Base-by-base conservation (phyloP, 2,329 filamentous ascomycete genomes). In the Xylariaceae sp. region DNA sequence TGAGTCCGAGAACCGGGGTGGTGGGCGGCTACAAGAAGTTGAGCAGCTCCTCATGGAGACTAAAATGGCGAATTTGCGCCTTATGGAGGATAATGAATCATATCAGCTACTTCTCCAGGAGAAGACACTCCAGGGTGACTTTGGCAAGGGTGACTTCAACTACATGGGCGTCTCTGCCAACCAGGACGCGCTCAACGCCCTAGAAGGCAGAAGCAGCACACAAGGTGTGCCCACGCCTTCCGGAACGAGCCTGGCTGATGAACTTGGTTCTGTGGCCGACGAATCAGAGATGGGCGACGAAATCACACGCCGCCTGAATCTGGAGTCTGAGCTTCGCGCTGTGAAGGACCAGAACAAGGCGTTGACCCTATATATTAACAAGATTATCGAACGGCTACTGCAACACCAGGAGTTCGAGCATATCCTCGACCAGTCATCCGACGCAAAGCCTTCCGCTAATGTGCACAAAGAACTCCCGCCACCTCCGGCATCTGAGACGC, bases 51-150 rank as follows among this genome's bases (percentile, higher is more conserved):
- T 97, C 49, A 85, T 96, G 73, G 92, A 97, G 68, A 87, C 90
- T 37, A 89, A 92, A 65, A 94, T 97, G 87, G 88, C 91, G 62
- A 99, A 97, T 68, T 94, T 94, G 53, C 84, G 92, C 43, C 77
- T 99, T 59, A 94, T 96, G 88, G 94, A 99, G 73, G 94, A 99
- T 72, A 97, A 97, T 66, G 94, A 99, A 73, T 95, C 91, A 73
- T 99, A 96, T 72, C 92, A 97, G 72, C 81, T 97, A 36, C 83
- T 99, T 16, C 83, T 99, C 21, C 90, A 91, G 67, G 92, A 97
- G 71, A 92, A 91, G 78, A 97, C 94, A 1, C 80, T 99, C 54
- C 96, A 95, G 68, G 94, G 94, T 29, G 92, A 97, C 68, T 92
- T 96, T 68, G 81, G 82, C 65, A 90, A 87, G 67, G 87, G 81